Conservation (phyloP, 768 basidiomycete genomes). For the Lactarius trivialis region DNA sequence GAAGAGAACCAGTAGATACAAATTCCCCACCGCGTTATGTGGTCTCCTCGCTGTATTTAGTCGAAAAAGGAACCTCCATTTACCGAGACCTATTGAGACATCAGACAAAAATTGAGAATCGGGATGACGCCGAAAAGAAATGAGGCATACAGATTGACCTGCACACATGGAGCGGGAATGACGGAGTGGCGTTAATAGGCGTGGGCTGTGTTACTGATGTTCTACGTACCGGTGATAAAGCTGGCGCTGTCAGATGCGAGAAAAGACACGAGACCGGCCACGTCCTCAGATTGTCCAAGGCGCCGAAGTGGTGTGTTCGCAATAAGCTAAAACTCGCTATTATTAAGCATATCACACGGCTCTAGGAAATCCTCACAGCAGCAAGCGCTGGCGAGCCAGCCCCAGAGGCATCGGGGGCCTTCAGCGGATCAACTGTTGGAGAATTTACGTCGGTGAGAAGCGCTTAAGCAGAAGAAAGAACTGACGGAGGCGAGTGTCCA, state of each 20-base stretch:
- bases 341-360: neutral
- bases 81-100: slow-evolving; percentile 3
- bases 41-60: neutral
- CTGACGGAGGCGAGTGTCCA: slow-evolving; percentile 22
- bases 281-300: slow-evolving; percentile 12
- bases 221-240: slow-evolving; percentile 22
- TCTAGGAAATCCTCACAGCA: neutral
- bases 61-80: slow-evolving; percentile 8
- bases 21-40: too few relatives aligned
- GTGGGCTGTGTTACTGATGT: neutral
- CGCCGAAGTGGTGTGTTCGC: neutral
- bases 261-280: slow-evolving; percentile 24
- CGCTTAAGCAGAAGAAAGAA: too few relatives aligned
- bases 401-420: neutral
- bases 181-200: neutral
- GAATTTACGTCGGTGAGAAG: neutral
- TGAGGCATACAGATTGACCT: slow-evolving; percentile 11
- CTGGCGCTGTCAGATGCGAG: slow-evolving; percentile 19
- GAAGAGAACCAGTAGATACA: too few relatives aligned
- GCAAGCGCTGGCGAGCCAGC: neutral
- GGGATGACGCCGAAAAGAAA: neutral
- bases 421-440: neutral
- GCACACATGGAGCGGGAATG: neutral
- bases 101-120: neutral
- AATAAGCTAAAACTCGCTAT: neutral